Evolutionary conservation across 371 early-diverging fungal species (phyloP), one percentile per base, ranked within the genome.

Genomic region (Basidiobolus meristosporus): DNA sequence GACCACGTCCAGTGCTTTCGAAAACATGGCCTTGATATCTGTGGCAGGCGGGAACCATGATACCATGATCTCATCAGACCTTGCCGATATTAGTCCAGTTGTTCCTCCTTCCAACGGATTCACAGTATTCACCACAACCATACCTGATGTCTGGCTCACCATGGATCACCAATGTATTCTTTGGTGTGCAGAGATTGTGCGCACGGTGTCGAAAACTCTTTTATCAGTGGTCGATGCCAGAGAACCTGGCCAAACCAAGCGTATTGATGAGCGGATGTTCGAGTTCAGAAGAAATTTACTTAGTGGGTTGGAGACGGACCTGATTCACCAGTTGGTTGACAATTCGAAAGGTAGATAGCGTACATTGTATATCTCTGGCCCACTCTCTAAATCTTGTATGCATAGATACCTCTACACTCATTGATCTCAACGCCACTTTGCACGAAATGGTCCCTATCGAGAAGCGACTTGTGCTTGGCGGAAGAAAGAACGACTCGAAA

Each of bases 21-120:
- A 47, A 4, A 64, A 78, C 43, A 68, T 85, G n/a, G 62, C 76
- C 1, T 56, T 92, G 10, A 68, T 92, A 4, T 90, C 93, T 2
- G 70, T 96, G 34, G 88, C 90, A 20, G 87, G 90, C 15, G 97
- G 97, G 15, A 84, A 73, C 36, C 62, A 77, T 31, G 97, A 96
- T 54, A 67, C 69, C 41, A 77, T 86, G 45, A 70, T 88, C 18
- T 75, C 72, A 37, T 83, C 85, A 3, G 79, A 77, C 32, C 65
- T 77, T n/a, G 68, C 84, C 15, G 75, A 80, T 40, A 64, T 90
- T 12, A 71, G 71, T 6, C 53, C 68, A 1, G 62, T 91, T 43
- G 61, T 87, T 0, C 76, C 82, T 0, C 46, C 63, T 1, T 55
- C 56, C 0, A 59, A 82, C 44, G 83, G 89, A 0, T 76, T 85